Evolutionary conservation across 306 rosid species (phyloP), one percentile per base, ranked within the genome.

Genomic region (Canavalia ensiformis): DNA sequence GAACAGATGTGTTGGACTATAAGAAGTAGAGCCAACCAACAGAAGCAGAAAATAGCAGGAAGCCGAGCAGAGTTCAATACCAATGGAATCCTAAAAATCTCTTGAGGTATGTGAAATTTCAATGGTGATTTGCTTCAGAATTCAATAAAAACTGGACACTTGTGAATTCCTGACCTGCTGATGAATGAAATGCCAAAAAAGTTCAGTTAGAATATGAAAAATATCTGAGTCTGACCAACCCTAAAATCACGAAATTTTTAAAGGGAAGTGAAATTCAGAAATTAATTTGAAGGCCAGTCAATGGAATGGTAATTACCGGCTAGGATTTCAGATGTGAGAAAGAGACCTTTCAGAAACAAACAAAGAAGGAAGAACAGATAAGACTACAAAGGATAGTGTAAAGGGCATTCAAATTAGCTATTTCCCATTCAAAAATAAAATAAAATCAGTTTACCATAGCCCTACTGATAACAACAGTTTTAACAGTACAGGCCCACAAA

Each of bases 171-270:
- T 88, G 91, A 86, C 97, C 95, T 86, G 84, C 81, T 76, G 91
- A 82, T 83, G 88, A 91, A 81, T 56, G 85, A 87, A 91, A 91
- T 81, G 88, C 94, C 82, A 89, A 74, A 78, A 80, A 72, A 85
- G 88, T 79, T 89, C 88, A 83, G 91, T 88, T 84, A 87, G 94
- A 83, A 84, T 86, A 87, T 84, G 91, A 83, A 93, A 95, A 95
- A 92, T 90, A 90, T 91, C 97, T 88, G 6, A 63, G 56, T 28
- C 79, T 81, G 93, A 88, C 84, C 84, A 89, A 74, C 82, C 87
- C 84, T 88, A 76, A 88, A 83, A 85, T 76, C 87, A 84, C 28
- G 78, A 86, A 63, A 78, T 67, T 56, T 76, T 82, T 62, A 57
- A 57, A 80, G 84, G 80, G 30, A 35, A 51, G 79, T 51, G 75